Evolutionary conservation across 2,329 filamentous ascomycete genomes (phyloP).

Genomic region (Pseudocercospora eumusae): DNA sequence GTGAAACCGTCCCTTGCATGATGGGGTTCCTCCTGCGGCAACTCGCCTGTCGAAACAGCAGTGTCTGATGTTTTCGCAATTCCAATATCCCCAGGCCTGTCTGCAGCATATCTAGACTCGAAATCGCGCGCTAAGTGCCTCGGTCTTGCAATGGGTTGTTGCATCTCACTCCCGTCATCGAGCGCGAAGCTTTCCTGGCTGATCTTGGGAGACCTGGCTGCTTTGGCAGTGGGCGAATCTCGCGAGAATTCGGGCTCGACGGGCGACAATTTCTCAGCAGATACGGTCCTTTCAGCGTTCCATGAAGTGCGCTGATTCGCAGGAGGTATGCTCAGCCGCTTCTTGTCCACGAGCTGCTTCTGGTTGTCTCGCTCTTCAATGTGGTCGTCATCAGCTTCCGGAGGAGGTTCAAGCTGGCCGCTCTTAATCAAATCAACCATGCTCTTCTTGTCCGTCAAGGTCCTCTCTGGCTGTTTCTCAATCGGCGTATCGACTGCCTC

Average conservation of each 20-base stretch:
- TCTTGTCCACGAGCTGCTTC: conserved; percentile 21
- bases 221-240: conserved; percentile 7
- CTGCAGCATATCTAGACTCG: conserved; percentile 10
- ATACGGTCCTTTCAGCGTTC: conserved; percentile 7
- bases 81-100: conserved; percentile 39
- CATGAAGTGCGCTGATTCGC: conserved; percentile 15
- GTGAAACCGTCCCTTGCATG: conserved; percentile 28
- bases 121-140: conserved; percentile 13
- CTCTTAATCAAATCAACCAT: conserved; percentile 11
- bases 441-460: conserved; percentile 7
- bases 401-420: conserved; percentile 6
- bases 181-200: conserved; percentile 20
- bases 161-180: conserved; percentile 13
- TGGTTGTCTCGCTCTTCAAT: conserved; percentile 25
- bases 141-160: conserved; percentile 6
- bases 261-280: conserved; percentile 12
- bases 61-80: conserved; percentile 47
- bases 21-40: conserved; percentile 18
- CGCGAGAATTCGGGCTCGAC: conserved; percentile 13
- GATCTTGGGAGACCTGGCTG: conserved; percentile 5
- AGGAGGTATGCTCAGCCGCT: conserved; percentile 22
- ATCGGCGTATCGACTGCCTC: conserved; percentile 9
- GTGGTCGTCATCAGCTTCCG: not conserved
- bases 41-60: conserved; percentile 20
- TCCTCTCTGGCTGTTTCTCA: conserved; percentile 5